A percentile compares a stretch with the other conserved stretches of the same genome.
Conservation (phyloP, 164 flowering plant species). For the Brasenia schreberi region DNA sequence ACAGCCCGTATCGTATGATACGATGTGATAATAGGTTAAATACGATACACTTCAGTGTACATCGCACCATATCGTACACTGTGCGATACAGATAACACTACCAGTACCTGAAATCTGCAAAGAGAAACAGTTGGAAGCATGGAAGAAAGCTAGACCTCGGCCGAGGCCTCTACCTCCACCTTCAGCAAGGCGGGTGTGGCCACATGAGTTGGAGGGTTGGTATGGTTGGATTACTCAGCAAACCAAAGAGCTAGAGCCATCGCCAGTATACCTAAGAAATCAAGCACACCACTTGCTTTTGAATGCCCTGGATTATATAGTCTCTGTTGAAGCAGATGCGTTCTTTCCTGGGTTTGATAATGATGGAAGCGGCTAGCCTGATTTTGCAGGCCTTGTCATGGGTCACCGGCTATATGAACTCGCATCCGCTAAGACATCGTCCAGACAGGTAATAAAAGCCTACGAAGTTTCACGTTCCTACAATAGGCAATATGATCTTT, state of each 20-base stretch:
- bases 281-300: conserved; percentile 83
- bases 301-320: conserved; percentile 94
- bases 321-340: conserved; percentile 90
- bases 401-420: conserved; percentile 78
- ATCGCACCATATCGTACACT: no score
- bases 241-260: conserved; percentile 72
- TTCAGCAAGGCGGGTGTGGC: conserved; percentile 81
- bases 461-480: no score
- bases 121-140: conserved; percentile 53
- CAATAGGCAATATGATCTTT: no score
- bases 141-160: conserved; percentile 91
- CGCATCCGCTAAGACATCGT: conserved; percentile 76
- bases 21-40: no score
- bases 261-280: conserved; percentile 51
- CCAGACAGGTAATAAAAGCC: conserved; percentile 68
- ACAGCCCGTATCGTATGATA: no score
- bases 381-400: conserved; percentile 91
- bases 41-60: no score
- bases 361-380: conserved; percentile 86
- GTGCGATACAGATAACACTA: no score
- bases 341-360: conserved; percentile 89
- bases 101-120: conserved; percentile 23
- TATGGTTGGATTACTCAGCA: conserved; percentile 90
- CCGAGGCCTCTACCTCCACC: conserved; percentile 99
- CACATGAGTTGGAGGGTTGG: conserved; percentile 98